Conservation (phyloP, 108 stramenopile species). For the Nannochloropsis oceanica region DNA sequence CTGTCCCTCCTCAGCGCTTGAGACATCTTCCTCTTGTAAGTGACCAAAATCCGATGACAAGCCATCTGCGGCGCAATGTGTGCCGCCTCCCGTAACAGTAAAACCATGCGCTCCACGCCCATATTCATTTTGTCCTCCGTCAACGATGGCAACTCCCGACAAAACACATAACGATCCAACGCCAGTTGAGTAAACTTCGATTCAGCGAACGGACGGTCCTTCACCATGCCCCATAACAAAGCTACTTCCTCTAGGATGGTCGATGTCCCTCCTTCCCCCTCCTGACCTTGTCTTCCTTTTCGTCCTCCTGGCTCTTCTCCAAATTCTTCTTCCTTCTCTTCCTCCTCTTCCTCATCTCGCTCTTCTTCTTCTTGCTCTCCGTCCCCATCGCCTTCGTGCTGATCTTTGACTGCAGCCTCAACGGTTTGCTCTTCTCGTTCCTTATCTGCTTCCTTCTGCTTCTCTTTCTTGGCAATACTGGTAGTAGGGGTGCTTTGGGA, state of each 20-base stretch:
- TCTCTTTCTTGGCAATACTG: too few species aligned
- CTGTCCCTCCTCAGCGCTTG: not conserved
- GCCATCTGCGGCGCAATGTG: not conserved
- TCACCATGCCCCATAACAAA: not conserved
- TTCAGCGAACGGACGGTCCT: not conserved
- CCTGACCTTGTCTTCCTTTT: not conserved
- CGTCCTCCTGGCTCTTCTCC: not conserved
- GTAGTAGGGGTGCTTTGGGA: too few species aligned
- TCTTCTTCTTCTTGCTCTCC: too few species aligned
- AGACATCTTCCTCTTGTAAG: not conserved
- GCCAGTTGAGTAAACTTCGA: not conserved
- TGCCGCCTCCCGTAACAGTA: not conserved
- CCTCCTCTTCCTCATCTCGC: not conserved
- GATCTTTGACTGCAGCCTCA: too few species aligned
- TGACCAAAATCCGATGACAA: not conserved
- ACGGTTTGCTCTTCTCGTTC: too few species aligned
- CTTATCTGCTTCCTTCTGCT: too few species aligned
- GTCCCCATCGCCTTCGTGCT: too few species aligned
- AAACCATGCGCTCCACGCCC: not conserved
- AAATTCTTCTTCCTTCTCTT: not conserved
- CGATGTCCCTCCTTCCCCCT: not conserved
- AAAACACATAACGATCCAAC: not conserved
- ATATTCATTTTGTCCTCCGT: not conserved
- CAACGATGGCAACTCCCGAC: not conserved
- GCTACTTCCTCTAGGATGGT: not conserved